These are phyloP conservation scores for Graphilbum sp. DNA, from an alignment of 2,329 filamentous ascomycete genomes.

Conservation along the genomic window DNA sequence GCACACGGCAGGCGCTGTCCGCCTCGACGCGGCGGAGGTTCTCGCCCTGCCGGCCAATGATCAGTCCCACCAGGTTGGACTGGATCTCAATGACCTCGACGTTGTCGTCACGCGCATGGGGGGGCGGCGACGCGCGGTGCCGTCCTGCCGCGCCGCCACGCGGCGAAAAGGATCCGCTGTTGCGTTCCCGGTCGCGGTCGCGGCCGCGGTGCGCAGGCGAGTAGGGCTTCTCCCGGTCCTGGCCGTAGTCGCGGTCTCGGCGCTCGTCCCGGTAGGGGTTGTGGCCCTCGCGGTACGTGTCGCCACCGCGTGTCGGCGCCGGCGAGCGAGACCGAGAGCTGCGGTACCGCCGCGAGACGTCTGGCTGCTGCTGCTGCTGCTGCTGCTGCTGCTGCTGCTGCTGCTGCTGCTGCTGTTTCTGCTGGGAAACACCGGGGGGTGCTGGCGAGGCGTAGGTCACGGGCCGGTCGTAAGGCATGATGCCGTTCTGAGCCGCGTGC, in stretches of 20 bases:
- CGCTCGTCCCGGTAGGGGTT: constrained; percentile 42
- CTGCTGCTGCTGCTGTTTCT: background rate
- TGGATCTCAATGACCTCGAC: constrained; percentile 76
- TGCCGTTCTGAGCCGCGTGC: constrained; percentile 64
- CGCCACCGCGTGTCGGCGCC: constrained; percentile 47
- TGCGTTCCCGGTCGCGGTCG: constrained; percentile 23
- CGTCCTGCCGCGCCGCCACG: constrained; percentile 27
- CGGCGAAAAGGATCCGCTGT: constrained; percentile 38
- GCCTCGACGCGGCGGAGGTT: constrained; percentile 73
- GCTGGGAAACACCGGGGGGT: constrained; percentile 1
- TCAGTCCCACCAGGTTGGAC: constrained; percentile 71
- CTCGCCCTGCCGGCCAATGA: constrained; percentile 82
- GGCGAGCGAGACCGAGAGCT: constrained; percentile 50
- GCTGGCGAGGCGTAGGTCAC: constrained; percentile 26
- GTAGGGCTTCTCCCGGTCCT: constrained; percentile 14
- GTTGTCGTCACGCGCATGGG: constrained; percentile 36
- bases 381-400: background rate
- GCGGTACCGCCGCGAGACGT: constrained; percentile 38
- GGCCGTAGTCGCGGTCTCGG: constrained; percentile 31
- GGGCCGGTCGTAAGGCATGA: constrained; percentile 45
- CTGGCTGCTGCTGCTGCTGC: background rate
- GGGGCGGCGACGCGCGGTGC: constrained; percentile 2
- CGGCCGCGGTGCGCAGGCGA: constrained; percentile 14
- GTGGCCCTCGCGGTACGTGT: constrained; percentile 25
- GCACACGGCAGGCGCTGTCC: constrained; percentile 69